Conservation (phyloP, 768 basidiomycete species). For the Phylloporus rhodoxanthus region DNA sequence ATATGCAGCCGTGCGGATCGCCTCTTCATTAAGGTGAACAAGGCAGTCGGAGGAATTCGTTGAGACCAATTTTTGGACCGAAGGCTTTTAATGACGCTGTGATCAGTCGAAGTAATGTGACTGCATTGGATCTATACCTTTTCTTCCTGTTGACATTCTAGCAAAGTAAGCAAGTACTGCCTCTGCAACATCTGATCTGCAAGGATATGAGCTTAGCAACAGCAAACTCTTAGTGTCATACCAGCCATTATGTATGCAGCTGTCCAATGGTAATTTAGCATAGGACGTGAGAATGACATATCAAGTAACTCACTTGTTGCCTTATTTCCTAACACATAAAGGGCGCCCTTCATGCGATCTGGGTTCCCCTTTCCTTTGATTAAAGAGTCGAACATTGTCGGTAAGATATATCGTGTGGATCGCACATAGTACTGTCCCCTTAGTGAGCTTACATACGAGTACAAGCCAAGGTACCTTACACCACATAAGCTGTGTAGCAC, state of each 20-base stretch:
- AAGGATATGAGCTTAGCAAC: slow-evolving; percentile 7
- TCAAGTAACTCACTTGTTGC: slow-evolving; percentile 46
- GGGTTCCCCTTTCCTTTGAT: slow-evolving; percentile 77
- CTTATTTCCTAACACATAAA: slow-evolving; percentile 75
- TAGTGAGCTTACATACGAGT: slow-evolving; percentile 7
- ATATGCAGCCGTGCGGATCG: slow-evolving; percentile 58
- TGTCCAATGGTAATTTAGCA: slow-evolving; percentile 22
- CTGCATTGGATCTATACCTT: slow-evolving; percentile 44
- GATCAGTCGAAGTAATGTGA: slow-evolving; percentile 44
- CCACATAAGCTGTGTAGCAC: slow-evolving; percentile 59
- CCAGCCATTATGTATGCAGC: slow-evolving; percentile 68
- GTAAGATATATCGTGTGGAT: slow-evolving; percentile 61
- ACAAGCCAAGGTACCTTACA: slow-evolving; percentile 36
- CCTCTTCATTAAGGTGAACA: slow-evolving; percentile 57
- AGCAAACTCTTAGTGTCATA: slow-evolving; percentile 27
- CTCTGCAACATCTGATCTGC: slow-evolving; percentile 54
- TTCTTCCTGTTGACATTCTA: slow-evolving; percentile 80
- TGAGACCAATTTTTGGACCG: slow-evolving; percentile 22
- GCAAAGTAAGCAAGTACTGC: slow-evolving; percentile 53
- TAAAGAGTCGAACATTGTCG: slow-evolving; percentile 55
- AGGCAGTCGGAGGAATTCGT: slow-evolving; percentile 58
- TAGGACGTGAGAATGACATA: neutral
- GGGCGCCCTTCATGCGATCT: slow-evolving; percentile 91
- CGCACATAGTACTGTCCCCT: slow-evolving; percentile 56
- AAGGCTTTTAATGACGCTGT: slow-evolving; percentile 24